These are phyloP conservation scores for Pseudomassariella vexata DNA, from an alignment of 2,329 filamentous ascomycete genomes.

Conservation along the genomic window DNA sequence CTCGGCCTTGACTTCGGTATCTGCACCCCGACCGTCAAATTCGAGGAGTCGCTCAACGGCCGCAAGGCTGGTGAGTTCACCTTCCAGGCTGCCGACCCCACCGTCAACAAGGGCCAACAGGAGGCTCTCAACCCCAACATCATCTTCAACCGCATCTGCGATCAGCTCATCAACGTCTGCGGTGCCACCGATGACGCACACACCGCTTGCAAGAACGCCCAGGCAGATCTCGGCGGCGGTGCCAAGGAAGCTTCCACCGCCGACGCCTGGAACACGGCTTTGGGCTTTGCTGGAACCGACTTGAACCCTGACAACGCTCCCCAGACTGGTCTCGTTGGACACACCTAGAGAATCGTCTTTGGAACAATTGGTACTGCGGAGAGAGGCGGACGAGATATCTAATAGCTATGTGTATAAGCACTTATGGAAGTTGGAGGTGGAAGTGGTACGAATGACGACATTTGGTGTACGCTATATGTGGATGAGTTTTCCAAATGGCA, in stretches of 20 bases:
- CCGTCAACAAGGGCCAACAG: constrained; percentile 56
- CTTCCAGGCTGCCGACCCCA: constrained; percentile 60
- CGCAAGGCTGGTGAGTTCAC: constrained; percentile 56
- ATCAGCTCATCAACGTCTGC: constrained; percentile 64
- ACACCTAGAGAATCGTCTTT: constrained; percentile 22
- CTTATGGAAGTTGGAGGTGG: too few relatives aligned
- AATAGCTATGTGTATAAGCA: too few relatives aligned
- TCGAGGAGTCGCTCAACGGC: constrained; percentile 50
- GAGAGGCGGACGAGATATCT: too few relatives aligned
- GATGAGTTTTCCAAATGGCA: too few relatives aligned
- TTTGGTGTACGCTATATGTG: too few relatives aligned
- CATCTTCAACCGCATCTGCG: constrained; percentile 67
- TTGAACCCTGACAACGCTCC: constrained; percentile 33
- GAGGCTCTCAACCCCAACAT: constrained; percentile 68
- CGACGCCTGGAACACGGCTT: constrained; percentile 32
- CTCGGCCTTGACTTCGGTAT: constrained; percentile 43
- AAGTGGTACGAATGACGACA: too few relatives aligned
- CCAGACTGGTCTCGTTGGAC: constrained; percentile 28
- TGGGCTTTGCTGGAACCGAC: constrained; percentile 32
- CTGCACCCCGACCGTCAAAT: constrained; percentile 53
- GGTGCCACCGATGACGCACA: constrained; percentile 55
- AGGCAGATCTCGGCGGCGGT: constrained; percentile 29
- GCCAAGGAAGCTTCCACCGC: constrained; percentile 30
- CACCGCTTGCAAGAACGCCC: constrained; percentile 43
- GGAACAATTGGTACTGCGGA: too few relatives aligned